phyloP scores from a whole-genome alignment of 2,329 filamentous ascomycete species.

The Nemania abortiva region DNA sequence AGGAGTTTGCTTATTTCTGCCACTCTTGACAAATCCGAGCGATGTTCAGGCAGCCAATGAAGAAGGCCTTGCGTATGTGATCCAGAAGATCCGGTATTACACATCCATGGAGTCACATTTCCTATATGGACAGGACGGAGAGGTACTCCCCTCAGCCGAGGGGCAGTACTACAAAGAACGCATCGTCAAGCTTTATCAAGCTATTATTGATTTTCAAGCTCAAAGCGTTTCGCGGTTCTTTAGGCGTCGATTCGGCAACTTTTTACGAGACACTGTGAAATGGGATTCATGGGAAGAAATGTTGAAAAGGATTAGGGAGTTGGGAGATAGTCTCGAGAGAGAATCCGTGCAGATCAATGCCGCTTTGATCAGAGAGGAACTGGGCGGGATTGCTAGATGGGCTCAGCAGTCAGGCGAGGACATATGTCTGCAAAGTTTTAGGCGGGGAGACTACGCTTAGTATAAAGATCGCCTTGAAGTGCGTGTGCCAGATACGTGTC shows the following conservation, averaged over 20 bases:
- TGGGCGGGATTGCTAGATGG: not conserved
- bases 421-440: not conserved
- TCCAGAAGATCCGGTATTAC: slow-evolving; percentile 11
- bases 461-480: slow-evolving; percentile 12
- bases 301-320: slow-evolving; percentile 2
- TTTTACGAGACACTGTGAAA: slow-evolving; percentile 6
- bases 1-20: slow-evolving; percentile 9
- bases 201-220: slow-evolving; percentile 14
- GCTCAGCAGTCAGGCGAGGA: not conserved
- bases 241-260: slow-evolving; percentile 5
- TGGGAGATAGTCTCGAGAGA: slow-evolving; percentile 11
- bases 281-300: slow-evolving; percentile 16
- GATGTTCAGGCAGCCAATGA: slow-evolving; percentile 8
- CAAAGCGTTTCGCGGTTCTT: slow-evolving; percentile 8
- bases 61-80: slow-evolving; percentile 15
- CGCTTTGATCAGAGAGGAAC: not conserved
- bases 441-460: slow-evolving; percentile 5
- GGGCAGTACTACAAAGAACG: not conserved
- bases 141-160: not conserved
- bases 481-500: slow-evolving; percentile 13
- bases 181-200: slow-evolving; percentile 6
- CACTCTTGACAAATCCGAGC: slow-evolving; percentile 14
- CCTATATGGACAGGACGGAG: not conserved
- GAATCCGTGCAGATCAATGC: slow-evolving; percentile 2
- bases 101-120: slow-evolving; percentile 10